A percentile compares a stretch with the other conserved stretches of the same genome.
phyloP scores from a whole-genome alignment of 352 stramenopile species.

The Phytophthora cryptogea region DNA sequence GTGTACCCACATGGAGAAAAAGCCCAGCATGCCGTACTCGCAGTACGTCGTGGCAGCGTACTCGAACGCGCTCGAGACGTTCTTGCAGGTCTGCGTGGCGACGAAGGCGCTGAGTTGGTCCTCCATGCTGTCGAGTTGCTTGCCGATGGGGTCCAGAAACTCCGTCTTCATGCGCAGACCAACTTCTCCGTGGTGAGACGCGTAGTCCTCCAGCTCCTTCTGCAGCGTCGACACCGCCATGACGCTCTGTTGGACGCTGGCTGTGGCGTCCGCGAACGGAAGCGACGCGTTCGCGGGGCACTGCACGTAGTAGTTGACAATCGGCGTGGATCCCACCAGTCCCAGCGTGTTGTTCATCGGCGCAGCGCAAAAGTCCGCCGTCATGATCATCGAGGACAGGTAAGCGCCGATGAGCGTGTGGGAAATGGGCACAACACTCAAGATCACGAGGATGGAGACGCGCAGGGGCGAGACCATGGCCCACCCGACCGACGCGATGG shows the following conservation, averaged over 20 bases:
- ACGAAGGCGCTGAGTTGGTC: slow-evolving; percentile 39
- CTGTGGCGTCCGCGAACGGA: slow-evolving; percentile 44
- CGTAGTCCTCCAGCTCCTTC: slow-evolving; percentile 56
- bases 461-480: slow-evolving; percentile 75
- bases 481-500: slow-evolving; percentile 82
- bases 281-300: slow-evolving; percentile 59
- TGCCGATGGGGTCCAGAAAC: slow-evolving; percentile 72
- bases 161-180: slow-evolving; percentile 70
- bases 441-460: slow-evolving; percentile 74
- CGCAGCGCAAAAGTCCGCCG: slow-evolving; percentile 77
- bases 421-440: slow-evolving; percentile 79
- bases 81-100: slow-evolving; percentile 52
- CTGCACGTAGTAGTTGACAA: slow-evolving; percentile 66
- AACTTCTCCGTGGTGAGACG: slow-evolving; percentile 48
- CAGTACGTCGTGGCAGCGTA: slow-evolving; percentile 67
- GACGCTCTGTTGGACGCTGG: slow-evolving; percentile 40
- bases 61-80: slow-evolving; percentile 46
- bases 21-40: slow-evolving; percentile 81
- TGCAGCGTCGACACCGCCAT: slow-evolving; percentile 41
- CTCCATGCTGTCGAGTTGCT: slow-evolving; percentile 45
- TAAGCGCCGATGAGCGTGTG: slow-evolving; percentile 83
- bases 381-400: slow-evolving; percentile 80
- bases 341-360: slow-evolving; percentile 66
- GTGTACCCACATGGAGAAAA: slow-evolving; percentile 88
- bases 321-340: slow-evolving; percentile 55